phyloP scores from a whole-genome alignment of 2,329 filamentous ascomycete species.

The Thelonectria discophora region DNA sequence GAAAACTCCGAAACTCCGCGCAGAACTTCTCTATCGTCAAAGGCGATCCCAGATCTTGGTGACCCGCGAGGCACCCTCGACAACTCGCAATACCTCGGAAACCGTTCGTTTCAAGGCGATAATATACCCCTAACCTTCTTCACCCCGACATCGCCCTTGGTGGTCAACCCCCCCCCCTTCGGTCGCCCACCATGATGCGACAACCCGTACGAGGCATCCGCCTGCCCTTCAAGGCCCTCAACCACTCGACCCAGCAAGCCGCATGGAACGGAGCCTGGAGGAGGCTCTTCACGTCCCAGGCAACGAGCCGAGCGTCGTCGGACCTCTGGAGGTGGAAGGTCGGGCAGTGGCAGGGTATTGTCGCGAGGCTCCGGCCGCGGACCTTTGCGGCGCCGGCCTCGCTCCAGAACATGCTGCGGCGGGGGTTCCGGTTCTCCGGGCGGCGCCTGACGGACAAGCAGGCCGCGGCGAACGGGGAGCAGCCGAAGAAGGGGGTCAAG shows the following conservation, averaged over 20 bases:
- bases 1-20: constrained; percentile 38
- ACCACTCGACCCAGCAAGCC: constrained; percentile 30
- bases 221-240: constrained; percentile 33
- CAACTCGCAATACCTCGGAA: neutral
- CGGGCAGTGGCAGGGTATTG: constrained; percentile 31
- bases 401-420: constrained; percentile 39
- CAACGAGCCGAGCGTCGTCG: constrained; percentile 29
- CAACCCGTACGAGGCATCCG: constrained; percentile 38
- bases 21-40: constrained; percentile 1
- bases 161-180: neutral
- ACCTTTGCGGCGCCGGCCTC: constrained; percentile 30
- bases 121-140: neutral
- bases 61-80: neutral
- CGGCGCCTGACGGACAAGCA: constrained; percentile 43
- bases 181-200: constrained; percentile 38
- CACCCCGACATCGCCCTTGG: neutral
- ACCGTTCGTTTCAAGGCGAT: neutral
- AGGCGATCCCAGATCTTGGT: neutral
- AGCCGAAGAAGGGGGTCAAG: constrained; percentile 62
- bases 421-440: constrained; percentile 49
- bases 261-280: constrained; percentile 43
- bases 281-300: constrained; percentile 42
- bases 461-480: constrained; percentile 32
- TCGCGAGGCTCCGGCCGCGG: constrained; percentile 29
- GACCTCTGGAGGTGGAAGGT: constrained; percentile 36